phyloP scores from a whole-genome alignment of 768 basidiomycete species.

The Paxillus involutus region DNA sequence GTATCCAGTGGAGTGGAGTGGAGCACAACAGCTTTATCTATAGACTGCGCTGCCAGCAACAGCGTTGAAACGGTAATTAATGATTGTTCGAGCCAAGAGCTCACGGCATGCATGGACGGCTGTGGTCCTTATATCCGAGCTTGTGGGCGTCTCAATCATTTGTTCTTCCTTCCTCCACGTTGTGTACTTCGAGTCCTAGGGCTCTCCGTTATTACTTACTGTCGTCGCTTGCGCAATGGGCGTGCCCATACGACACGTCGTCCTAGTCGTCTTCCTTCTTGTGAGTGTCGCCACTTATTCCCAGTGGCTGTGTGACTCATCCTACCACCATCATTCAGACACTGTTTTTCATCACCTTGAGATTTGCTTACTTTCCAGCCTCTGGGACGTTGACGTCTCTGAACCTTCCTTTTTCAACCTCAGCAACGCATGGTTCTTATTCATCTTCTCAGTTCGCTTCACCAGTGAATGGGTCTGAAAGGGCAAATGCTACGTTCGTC shows the following conservation, averaged over 20 bases:
- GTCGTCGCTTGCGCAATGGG: constrained; percentile 9
- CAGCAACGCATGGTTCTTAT: neutral
- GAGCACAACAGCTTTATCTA: no score
- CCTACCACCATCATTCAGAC: constrained; percentile 1
- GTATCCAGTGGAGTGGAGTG: no score
- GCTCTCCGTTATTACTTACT: neutral
- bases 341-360: constrained; percentile 14
- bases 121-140: neutral
- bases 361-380: neutral
- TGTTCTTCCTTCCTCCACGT: neutral
- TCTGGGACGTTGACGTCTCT: constrained; percentile 3
- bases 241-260: constrained; percentile 20
- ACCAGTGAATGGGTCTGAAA: neutral
- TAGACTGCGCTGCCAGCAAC: no score
- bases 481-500: constrained; percentile 61
- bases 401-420: neutral
- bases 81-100: neutral
- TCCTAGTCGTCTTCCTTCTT: constrained; percentile 12
- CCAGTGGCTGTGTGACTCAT: neutral
- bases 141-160: neutral
- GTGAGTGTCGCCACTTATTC: constrained; percentile 12
- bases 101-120: neutral
- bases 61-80: no score
- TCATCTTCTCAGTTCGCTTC: neutral
- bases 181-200: neutral